Percentiles rank a stretch among this genome's conserved stretches.
Evolutionary conservation across 2,329 filamentous ascomycete species (phyloP).

Genomic region (Fusarium buxicola): DNA sequence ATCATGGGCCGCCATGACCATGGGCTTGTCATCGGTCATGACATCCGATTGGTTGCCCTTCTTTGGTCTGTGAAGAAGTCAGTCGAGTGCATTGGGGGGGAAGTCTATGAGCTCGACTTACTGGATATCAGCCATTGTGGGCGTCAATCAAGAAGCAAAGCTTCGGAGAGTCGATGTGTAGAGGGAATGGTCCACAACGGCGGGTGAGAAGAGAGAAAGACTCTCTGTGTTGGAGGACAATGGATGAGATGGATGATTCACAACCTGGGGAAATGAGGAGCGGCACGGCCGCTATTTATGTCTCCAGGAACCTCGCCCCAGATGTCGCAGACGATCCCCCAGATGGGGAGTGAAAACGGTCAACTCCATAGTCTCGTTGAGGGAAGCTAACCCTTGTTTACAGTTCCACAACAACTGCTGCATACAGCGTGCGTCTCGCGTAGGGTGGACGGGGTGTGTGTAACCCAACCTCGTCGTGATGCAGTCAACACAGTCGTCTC

Average conservation of each 20-base stretch:
- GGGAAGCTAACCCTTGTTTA: conserved; percentile 5
- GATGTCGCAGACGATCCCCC: conserved; percentile 1
- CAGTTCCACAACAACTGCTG: conserved; percentile 4
- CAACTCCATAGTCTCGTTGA: not conserved
- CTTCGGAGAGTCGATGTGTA: not conserved
- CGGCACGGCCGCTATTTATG: conserved; percentile 18
- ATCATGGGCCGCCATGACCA: conserved; percentile 30
- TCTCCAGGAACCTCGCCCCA: not conserved
- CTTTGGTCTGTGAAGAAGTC: conserved; percentile 7
- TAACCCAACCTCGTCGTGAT: too few relatives aligned
- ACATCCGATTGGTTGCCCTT: conserved; percentile 27
- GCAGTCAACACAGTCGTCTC: not conserved
- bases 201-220: conserved; percentile 15
- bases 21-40: conserved; percentile 5
- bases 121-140: conserved; percentile 42
- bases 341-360: not conserved
- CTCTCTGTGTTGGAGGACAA: conserved; percentile 13
- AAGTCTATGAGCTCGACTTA: conserved; percentile 11
- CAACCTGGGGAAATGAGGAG: conserved; percentile 18
- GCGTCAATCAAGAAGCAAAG: conserved; percentile 19
- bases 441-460: not conserved
- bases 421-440: not conserved
- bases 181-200: not conserved
- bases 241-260: conserved; percentile 5
- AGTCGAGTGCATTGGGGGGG: conserved; percentile 4